Evolutionary conservation across 192 early-diverging fungal species (phyloP).

Genomic region (Neocallimastix lanati): DNA sequence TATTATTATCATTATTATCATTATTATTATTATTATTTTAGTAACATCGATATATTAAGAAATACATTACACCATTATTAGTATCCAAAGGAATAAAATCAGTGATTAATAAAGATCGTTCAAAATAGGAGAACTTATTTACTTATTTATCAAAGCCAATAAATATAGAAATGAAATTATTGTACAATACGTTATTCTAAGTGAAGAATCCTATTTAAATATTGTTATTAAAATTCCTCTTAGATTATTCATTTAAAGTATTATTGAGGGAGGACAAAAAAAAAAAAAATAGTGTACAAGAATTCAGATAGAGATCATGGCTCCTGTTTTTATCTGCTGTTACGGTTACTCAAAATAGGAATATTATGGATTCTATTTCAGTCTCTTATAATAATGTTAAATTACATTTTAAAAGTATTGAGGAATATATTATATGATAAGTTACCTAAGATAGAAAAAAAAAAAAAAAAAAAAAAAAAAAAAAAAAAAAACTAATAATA

Average conservation of each 20-base stretch:
- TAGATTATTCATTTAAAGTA: constrained; percentile 16
- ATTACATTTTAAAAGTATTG: constrained; percentile 89
- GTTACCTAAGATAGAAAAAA: no score
- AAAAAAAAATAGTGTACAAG: constrained; percentile 20
- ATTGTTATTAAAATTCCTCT: constrained; percentile 39
- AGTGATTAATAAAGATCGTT: constrained; percentile 24
- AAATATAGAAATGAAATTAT: constrained; percentile 46
- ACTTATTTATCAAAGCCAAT: constrained; percentile 42
- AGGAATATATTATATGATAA: constrained; percentile 83
- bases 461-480: no score
- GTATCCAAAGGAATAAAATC: constrained; percentile 40
- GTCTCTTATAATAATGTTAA: constrained; percentile 68
- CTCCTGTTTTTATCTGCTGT: constrained; percentile 17
- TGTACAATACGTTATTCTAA: constrained; percentile 38
- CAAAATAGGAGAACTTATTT: constrained; percentile 32
- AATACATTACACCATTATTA: constrained; percentile 41
- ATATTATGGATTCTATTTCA: constrained; percentile 56
- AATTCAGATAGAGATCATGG: constrained; percentile 30
- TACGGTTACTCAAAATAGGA: constrained; percentile 53
- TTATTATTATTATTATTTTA: no score
- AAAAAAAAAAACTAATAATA: no score
- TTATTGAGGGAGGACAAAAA: constrained; percentile 14
- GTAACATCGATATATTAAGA: constrained; percentile 43
- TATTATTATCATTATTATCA: no score
- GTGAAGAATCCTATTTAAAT: constrained; percentile 58